Evolutionary conservation across 805 yeast species (phyloP).

Genomic region (Candida coquimbonensis): DNA sequence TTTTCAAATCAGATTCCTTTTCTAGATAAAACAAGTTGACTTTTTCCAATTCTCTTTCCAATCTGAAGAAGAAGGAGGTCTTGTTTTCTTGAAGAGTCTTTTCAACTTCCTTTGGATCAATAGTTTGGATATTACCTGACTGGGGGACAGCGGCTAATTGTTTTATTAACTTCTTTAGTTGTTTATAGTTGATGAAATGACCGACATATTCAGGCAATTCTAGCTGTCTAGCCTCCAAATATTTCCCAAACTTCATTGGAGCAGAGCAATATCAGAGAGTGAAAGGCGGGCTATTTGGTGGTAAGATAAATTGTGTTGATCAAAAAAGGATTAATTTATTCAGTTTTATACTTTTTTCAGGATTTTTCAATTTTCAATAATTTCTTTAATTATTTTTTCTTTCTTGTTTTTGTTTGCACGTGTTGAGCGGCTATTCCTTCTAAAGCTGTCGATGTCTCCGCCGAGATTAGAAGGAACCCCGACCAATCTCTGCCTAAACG

Average conservation of each 20-base stretch:
- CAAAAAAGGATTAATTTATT: too few relatives aligned
- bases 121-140: neutral
- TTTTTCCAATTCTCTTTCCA: conserved; percentile 92
- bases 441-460: too few relatives aligned
- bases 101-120: conserved; percentile 26
- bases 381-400: too few relatives aligned
- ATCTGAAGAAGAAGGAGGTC: conserved; percentile 77
- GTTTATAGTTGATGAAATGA: conserved; percentile 91
- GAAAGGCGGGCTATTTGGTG: too few relatives aligned
- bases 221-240: conserved; percentile 86
- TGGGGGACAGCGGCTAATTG: conserved; percentile 41
- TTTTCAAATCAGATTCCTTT: conserved; percentile 80
- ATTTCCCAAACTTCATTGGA: conserved; percentile 83
- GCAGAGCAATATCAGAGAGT: too few relatives aligned
- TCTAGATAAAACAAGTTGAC: conserved; percentile 89
- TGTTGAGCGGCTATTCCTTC: too few relatives aligned
- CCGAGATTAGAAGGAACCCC: too few relatives aligned
- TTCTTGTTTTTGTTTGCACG: too few relatives aligned
- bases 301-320: too few relatives aligned
- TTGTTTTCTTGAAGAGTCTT: conserved; percentile 76
- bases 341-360: too few relatives aligned
- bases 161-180: conserved; percentile 54
- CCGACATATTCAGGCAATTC: conserved; percentile 94
- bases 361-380: too few relatives aligned
- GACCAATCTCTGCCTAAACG: too few relatives aligned